Base-by-base conservation (phyloP, 139 green algal genomes). In the Parachlorella kessleri region DNA sequence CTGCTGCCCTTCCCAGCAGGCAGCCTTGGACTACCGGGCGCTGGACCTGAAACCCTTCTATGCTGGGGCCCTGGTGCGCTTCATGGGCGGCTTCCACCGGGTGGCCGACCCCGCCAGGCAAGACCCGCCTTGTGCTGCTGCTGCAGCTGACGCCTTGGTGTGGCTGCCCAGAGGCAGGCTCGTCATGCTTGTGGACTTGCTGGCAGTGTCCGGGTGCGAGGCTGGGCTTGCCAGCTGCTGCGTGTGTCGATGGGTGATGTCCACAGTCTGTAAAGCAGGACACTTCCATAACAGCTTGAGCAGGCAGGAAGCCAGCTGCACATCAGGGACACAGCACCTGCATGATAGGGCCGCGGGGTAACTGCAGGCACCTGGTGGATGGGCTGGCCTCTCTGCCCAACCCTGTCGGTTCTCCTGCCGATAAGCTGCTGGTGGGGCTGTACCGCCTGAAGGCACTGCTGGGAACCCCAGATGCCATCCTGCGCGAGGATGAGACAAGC, bases 41-140 rank as follows among this genome's bases (percentile, higher is more conserved):
- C 88, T 99, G 48, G 79, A 96, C 55, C 88, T 99, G 63, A 73
- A 89, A 66, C 89, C 92, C 70, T 99, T 99, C 63, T 98, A 98
- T 73, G 90, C 96, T 0, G 97, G 97, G 1, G 95, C 96, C 1
- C 70, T 93, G 37, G 95, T 99, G 72, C 69, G 87, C 21, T 92
- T 75, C 36, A 18, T 74, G 4, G 86, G 86, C n/a, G 74, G 26
- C 33, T 89, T 86, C 40, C 85, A 92, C 33, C n/a, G 79, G 1
- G 88, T 95, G 14, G 92, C 92, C 9, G 92, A 96, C 76, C 93
- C 93, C 0, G 37, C 94, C 37, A 75, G 78, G 67, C 41, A 38
- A 3, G 55, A 5, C 0, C 6, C 35, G 40, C 5, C n/a, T n/a
- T n/a, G n/a, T n/a, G n/a, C n/a, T n/a, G n/a, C n/a, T n/a, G 53